Percentiles rank a stretch among this genome's conserved stretches.
Conservation (phyloP, 179 eudicot genomes). For the Silene noctiflora region DNA sequence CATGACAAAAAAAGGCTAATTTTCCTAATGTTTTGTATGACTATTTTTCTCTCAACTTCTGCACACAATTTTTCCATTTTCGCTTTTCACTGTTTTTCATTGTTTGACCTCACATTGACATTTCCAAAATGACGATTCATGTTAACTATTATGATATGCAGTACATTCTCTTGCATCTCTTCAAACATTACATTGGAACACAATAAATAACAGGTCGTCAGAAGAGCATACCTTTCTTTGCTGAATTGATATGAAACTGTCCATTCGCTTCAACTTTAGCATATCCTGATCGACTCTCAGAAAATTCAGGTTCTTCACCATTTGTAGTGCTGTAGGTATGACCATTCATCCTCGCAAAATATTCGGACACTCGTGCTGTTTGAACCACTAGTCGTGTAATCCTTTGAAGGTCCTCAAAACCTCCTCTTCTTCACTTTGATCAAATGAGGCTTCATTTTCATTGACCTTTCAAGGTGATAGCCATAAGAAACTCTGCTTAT, state of each 20-base stretch:
- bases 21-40: neutral
- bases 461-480: slow-evolving; percentile 13
- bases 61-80: neutral
- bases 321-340: neutral
- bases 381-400: neutral
- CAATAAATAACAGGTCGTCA: neutral
- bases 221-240: slow-evolving; percentile 20
- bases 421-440: neutral
- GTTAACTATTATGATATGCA: neutral
- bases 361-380: neutral
- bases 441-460: slow-evolving; percentile 15
- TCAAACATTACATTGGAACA: neutral
- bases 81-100: neutral
- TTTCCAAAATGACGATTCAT: neutral
- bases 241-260: neutral
- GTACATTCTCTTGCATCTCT: neutral
- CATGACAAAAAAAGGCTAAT: neutral
- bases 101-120: too few species aligned
- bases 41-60: neutral
- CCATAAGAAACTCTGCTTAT: slow-evolving; percentile 4
- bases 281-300: neutral
- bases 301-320: slow-evolving; percentile 9
- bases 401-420: neutral
- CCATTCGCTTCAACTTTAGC: neutral
- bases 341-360: slow-evolving; percentile 12